phyloP scores from a whole-genome alignment of 352 stramenopile species.

The Pythium aristosporum region DNA sequence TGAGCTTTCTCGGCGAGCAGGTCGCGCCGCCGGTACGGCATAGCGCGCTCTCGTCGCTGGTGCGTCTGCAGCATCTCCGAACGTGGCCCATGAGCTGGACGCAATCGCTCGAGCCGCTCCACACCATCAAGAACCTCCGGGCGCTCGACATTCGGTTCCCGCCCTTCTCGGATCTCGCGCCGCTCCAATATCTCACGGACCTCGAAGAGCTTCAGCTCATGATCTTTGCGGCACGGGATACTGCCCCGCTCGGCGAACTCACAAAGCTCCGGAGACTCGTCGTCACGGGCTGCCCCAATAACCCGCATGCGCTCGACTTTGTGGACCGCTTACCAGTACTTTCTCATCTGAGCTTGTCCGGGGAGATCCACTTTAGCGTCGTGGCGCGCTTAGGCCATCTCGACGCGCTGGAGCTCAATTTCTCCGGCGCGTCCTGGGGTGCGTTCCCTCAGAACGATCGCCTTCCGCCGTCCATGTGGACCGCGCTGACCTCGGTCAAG shows the following conservation, averaged over 20 bases:
- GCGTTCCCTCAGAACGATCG: not conserved
- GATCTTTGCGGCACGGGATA: constrained; percentile 10
- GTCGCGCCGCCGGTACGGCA: not conserved
- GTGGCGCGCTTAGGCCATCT: constrained; percentile 7
- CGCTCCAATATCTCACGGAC: constrained; percentile 7
- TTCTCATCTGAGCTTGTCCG: constrained; percentile 9
- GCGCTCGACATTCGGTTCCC: constrained; percentile 17
- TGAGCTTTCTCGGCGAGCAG: constrained; percentile 4
- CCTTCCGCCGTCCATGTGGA: constrained; percentile 11
- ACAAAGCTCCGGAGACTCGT: constrained; percentile 14
- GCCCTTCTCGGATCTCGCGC: constrained; percentile 14
- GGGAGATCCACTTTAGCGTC: constrained; percentile 11
- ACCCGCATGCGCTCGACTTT: constrained; percentile 14
- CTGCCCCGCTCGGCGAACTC: constrained; percentile 10
- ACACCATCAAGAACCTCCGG: constrained; percentile 1
- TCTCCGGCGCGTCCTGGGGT: constrained; percentile 13
- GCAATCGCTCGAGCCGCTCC: constrained; percentile 15
- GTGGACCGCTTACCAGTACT: constrained; percentile 9
- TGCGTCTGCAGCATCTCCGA: not conserved
- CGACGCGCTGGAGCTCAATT: constrained; percentile 6
- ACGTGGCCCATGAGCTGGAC: constrained; percentile 24
- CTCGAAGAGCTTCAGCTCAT: constrained; percentile 16
- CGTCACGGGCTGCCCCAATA: constrained; percentile 10
- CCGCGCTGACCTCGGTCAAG: not conserved
- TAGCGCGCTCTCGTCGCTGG: not conserved